These are phyloP conservation scores for Pulveroboletus frians DNA, from an alignment of 768 basidiomycete species.

Conservation along the genomic window DNA sequence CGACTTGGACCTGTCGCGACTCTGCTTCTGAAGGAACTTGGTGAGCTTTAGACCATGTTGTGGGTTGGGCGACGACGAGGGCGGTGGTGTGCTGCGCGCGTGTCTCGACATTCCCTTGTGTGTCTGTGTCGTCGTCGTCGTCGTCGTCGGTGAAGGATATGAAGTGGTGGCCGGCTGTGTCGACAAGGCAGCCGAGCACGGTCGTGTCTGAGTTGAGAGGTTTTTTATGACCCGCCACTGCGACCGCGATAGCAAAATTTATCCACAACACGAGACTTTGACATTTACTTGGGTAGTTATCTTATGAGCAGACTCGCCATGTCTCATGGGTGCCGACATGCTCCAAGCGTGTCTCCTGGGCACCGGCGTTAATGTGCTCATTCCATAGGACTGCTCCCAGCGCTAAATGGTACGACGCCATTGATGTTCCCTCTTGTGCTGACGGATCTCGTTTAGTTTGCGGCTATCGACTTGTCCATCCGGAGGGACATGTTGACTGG, in stretches of 20 bases:
- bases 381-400: conserved; percentile 30
- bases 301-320: too few relatives aligned
- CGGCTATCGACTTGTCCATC: conserved; percentile 46
- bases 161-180: conserved; percentile 16
- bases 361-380: conserved; percentile 30
- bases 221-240: conserved; percentile 22
- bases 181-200: conserved; percentile 6
- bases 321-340: too few relatives aligned
- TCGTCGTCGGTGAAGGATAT: conserved; percentile 7
- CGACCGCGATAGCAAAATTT: conserved; percentile 14
- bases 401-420: conserved; percentile 31
- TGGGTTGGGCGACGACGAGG: conserved; percentile 39
- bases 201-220: conserved; percentile 18
- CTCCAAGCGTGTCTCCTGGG: too few relatives aligned
- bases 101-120: conserved; percentile 44
- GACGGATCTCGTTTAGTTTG: conserved; percentile 45
- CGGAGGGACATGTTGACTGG: conserved; percentile 38
- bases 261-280: conserved; percentile 3
- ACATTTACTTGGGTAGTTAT: too few relatives aligned
- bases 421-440: not conserved
- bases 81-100: conserved; percentile 38
- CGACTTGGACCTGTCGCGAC: conserved; percentile 57
- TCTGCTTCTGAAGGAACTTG: conserved; percentile 63
- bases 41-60: conserved; percentile 52
- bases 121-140: not conserved